Percentiles rank a stretch among this genome's conserved stretches.
phyloP scores from a whole-genome alignment of 108 stramenopile genomes.

The Hondaea fermentalgiana region DNA sequence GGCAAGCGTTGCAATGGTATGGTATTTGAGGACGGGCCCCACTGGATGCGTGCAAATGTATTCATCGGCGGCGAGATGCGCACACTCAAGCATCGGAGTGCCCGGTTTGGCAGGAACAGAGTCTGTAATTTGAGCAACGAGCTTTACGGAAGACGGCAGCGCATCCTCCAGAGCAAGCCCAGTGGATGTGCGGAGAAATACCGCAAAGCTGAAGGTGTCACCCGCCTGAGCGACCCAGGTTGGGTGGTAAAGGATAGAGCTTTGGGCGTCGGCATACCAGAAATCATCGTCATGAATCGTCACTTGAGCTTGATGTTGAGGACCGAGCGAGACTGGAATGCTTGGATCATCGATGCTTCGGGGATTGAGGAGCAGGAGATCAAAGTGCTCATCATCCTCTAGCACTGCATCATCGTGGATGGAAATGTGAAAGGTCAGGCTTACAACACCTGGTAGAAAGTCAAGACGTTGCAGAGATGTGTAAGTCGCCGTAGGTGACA shows the following conservation, averaged over 20 bases:
- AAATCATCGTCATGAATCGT: not conserved
- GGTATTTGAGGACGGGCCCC: not conserved
- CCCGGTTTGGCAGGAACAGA: not conserved
- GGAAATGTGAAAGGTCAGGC: slow-evolving; percentile 48
- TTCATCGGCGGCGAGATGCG: not conserved
- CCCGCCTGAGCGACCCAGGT: not conserved
- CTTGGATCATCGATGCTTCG: not conserved
- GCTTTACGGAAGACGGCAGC: not conserved
- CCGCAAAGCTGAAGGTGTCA: not conserved
- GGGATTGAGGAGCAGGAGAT: not conserved
- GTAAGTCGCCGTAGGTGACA: slow-evolving; percentile 47
- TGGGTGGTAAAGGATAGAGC: not conserved
- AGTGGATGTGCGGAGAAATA: not conserved
- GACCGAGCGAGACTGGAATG: not conserved
- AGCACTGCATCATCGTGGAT: slow-evolving; percentile 55
- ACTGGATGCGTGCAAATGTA: not conserved
- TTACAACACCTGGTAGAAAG: slow-evolving; percentile 45
- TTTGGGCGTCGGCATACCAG: not conserved
- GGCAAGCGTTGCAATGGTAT: not conserved
- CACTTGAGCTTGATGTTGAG: not conserved
- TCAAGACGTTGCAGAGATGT: slow-evolving; percentile 46
- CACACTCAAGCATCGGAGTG: not conserved
- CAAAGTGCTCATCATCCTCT: slow-evolving; percentile 36
- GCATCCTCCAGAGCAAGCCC: not conserved
- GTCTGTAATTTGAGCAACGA: not conserved